phyloP scores from a whole-genome alignment of 495 filamentous ascomycete species.

The Aspergillus sparsus region DNA sequence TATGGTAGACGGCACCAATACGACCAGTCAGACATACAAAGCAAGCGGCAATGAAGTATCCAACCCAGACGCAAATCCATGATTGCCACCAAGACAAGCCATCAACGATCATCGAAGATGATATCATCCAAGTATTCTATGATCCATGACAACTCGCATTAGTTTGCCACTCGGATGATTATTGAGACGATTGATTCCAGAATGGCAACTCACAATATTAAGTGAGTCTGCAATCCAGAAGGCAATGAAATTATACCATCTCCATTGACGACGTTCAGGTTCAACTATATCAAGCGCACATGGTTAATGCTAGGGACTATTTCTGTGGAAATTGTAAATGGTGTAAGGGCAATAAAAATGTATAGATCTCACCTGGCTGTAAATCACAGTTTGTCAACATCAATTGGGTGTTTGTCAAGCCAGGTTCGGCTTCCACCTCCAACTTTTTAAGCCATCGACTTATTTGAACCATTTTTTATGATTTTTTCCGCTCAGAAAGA shows the following conservation, averaged over 20 bases:
- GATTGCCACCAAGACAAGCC: slow-evolving; percentile 95
- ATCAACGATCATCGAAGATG: slow-evolving; percentile 73
- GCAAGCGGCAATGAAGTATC: slow-evolving; percentile 72
- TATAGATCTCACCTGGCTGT: slow-evolving; percentile 63
- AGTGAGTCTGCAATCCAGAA: slow-evolving; percentile 95
- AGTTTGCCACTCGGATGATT: slow-evolving; percentile 7
- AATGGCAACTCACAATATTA: slow-evolving; percentile 66
- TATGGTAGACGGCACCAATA: slow-evolving; percentile 88
- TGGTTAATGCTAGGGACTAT: no score
- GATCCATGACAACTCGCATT: slow-evolving; percentile 8
- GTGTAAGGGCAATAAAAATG: background rate
- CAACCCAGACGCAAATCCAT: slow-evolving; percentile 86
- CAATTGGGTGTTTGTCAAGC: slow-evolving; percentile 78
- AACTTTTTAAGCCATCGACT: slow-evolving; percentile 52
- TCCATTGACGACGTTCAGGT: slow-evolving; percentile 82
- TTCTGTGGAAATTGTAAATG: background rate
- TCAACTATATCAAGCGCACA: slow-evolving; percentile 57
- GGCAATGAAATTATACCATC: slow-evolving; percentile 81
- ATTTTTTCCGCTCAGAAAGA: background rate
- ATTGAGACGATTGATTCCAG: no score
- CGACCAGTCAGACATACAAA: slow-evolving; percentile 80
- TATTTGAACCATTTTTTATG: slow-evolving; percentile 32
- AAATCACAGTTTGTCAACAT: slow-evolving; percentile 92
- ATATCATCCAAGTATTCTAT: slow-evolving; percentile 96
- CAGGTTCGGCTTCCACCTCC: slow-evolving; percentile 72